phyloP scores from a whole-genome alignment of 805 yeast species.

The Metschnikowia anglica region DNA sequence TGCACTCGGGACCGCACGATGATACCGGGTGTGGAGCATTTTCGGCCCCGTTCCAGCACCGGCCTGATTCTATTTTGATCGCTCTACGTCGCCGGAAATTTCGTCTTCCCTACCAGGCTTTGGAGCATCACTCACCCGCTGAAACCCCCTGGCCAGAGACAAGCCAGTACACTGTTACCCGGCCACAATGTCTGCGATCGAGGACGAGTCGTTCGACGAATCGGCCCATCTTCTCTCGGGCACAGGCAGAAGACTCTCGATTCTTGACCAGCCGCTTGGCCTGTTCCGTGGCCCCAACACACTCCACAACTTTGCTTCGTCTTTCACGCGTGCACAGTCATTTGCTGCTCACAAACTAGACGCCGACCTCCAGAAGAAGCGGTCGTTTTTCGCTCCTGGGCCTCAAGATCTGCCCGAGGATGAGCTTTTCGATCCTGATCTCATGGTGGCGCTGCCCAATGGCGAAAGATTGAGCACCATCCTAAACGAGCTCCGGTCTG shows the following conservation, averaged over 20 bases:
- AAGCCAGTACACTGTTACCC: neutral
- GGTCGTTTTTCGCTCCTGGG: conserved; percentile 54
- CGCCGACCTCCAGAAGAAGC: conserved; percentile 52
- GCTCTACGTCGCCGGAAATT: neutral
- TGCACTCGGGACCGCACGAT: too few species aligned
- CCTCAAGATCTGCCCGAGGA: conserved; percentile 42
- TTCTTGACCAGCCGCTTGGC: conserved; percentile 43
- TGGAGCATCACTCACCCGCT: too few species aligned
- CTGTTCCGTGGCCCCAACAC: conserved; percentile 68
- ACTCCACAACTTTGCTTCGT: conserved; percentile 74
- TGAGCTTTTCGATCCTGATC: conserved; percentile 65
- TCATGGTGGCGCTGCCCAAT: conserved; percentile 60
- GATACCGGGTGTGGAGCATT: too few species aligned
- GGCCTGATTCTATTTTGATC: too few species aligned
- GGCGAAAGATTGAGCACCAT: conserved; percentile 68
- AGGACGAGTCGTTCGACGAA: conserved; percentile 17
- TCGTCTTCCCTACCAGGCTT: too few species aligned
- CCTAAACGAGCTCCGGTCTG: conserved; percentile 26
- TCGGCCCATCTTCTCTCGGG: conserved; percentile 11
- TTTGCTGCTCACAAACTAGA: conserved; percentile 50
- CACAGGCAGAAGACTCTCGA: conserved; percentile 17
- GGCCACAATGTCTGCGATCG: conserved; percentile 14
- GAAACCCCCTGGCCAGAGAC: too few species aligned
- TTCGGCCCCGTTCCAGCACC: too few species aligned
- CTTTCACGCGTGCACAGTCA: conserved; percentile 70